Conservation (phyloP, 257 asterid genomes). For the Dorcoceras hygrometricum region DNA sequence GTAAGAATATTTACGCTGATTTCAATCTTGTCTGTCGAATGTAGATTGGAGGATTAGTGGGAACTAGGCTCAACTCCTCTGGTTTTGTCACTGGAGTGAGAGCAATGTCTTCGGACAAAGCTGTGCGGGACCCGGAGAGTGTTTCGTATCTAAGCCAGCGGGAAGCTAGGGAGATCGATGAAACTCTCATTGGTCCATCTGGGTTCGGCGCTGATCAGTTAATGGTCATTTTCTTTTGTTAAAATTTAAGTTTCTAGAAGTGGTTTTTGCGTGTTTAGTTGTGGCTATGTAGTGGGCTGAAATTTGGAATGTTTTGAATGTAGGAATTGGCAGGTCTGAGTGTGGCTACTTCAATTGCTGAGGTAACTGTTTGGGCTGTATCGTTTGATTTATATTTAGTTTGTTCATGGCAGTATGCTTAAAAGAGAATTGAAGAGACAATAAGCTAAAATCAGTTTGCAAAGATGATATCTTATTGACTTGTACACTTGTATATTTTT, state of each 20-base stretch:
- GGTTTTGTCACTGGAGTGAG: constrained; percentile 29
- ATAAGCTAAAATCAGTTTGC: neutral
- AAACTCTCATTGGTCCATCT: constrained; percentile 87
- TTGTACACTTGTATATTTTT: no score
- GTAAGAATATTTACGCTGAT: constrained; percentile 14
- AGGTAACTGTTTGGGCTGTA: constrained; percentile 38
- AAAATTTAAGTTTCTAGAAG: neutral
- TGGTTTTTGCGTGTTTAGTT: constrained; percentile 16
- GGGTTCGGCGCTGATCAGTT: constrained; percentile 95
- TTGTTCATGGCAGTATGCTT: neutral
- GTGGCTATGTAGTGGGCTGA: constrained; percentile 8
- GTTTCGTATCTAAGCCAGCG: constrained; percentile 65
- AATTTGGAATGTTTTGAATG: constrained; percentile 21
- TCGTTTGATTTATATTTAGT: neutral
- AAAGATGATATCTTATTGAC: neutral
- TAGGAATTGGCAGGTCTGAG: constrained; percentile 99
- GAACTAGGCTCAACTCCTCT: constrained; percentile 37
- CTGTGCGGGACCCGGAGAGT: constrained; percentile 46
- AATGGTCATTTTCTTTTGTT: constrained; percentile 44
- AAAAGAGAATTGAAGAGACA: neutral
- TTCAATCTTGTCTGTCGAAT: constrained; percentile 20
- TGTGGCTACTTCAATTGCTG: constrained; percentile 86
- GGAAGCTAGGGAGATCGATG: constrained; percentile 87
- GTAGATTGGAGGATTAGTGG: constrained; percentile 37
- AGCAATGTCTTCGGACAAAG: constrained; percentile 58